Percentiles rank a stretch among this genome's conserved stretches.
phyloP scores from a whole-genome alignment of 225 moss, liverwort and hornwort species.

The Physcomitrium patens region DNA sequence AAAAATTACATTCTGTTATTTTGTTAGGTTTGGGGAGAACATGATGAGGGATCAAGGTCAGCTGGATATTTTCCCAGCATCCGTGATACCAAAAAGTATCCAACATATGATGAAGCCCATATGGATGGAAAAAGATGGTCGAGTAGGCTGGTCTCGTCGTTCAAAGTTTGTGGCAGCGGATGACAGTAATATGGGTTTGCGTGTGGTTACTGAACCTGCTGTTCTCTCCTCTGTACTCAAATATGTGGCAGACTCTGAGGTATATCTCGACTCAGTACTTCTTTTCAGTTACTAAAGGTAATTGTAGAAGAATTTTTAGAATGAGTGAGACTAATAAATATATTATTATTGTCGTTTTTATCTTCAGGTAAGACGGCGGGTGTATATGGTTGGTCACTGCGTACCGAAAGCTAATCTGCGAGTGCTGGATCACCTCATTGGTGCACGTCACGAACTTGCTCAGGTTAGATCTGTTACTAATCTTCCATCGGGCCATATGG shows the following conservation, averaged over 20 bases:
- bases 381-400: slow-evolving; percentile 91
- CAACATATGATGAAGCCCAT: slow-evolving; percentile 94
- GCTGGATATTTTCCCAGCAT: slow-evolving; percentile 93
- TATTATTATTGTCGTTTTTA: slow-evolving; percentile 22
- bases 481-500: not conserved
- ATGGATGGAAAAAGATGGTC: slow-evolving; percentile 75
- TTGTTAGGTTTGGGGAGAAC: slow-evolving; percentile 91
- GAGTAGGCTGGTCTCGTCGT: slow-evolving; percentile 77
- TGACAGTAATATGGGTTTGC: slow-evolving; percentile 78
- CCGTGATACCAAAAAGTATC: slow-evolving; percentile 84
- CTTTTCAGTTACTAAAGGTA: not conserved
- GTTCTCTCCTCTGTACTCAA: slow-evolving; percentile 91
- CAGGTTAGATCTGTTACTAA: slow-evolving; percentile 54
- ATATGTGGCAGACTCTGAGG: slow-evolving; percentile 88
- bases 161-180: slow-evolving; percentile 61
- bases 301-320: not conserved
- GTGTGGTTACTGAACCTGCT: slow-evolving; percentile 87
- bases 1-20: slow-evolving; percentile 19
- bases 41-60: slow-evolving; percentile 97
- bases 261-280: slow-evolving; percentile 32
- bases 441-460: slow-evolving; percentile 94
- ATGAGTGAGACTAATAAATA: slow-evolving; percentile 3
- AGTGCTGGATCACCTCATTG: slow-evolving; percentile 94
- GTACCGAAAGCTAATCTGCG: slow-evolving; percentile 95
- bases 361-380: slow-evolving; percentile 80